Base-by-base conservation (phyloP, 2,329 filamentous ascomycete species). In the Diaporthe humulicola region DNA sequence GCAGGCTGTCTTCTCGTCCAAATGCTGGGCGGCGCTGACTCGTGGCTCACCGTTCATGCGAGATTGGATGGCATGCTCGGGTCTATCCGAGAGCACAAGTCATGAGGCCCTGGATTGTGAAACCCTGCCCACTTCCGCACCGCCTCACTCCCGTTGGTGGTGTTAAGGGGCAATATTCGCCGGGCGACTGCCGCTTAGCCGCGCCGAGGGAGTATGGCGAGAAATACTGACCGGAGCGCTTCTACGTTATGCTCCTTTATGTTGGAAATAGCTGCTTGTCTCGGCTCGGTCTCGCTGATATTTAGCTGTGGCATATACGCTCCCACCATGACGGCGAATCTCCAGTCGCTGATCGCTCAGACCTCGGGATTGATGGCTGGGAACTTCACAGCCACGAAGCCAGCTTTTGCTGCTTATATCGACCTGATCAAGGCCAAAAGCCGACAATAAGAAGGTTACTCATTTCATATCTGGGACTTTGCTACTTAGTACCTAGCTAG, bases 21-120 rank as follows among this genome's bases (percentile, higher is more conserved):
- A 67, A 17, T 12, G 45, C 30, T 48, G 45, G 30, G 61, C 3
- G 4, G 0, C 19, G 6, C 64, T 67, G 64, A 67, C 64, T 67
- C 64, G 45, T 40, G 64, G 64, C 30, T 22, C 45, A 67, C 45
- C 64, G 64, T 67, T 25, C 30, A 36, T 50, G 33, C 42, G 33
- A 67, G 45, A 67, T 67, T 67, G 30, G 64, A 67, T 52, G 64
- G 64, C 64, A 67, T 5, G 12, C 28, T 52, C 61, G 61, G 61
- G 45, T 52, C 61, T 67, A 67, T 19, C 61, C 61, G 45, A 67
- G 22, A 25, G 61, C n/a, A 15, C 61, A 33, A 67, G 61, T 67
- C 61, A 50, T 9, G 45, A 6, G 2, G 40, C 19, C 0, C 5
- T 33, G 4, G 4, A 17, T 3, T 25, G 17, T 67, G 61, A 67